Conservation (phyloP, 371 early-diverging fungal genomes). For the Mucor circinelloides region DNA sequence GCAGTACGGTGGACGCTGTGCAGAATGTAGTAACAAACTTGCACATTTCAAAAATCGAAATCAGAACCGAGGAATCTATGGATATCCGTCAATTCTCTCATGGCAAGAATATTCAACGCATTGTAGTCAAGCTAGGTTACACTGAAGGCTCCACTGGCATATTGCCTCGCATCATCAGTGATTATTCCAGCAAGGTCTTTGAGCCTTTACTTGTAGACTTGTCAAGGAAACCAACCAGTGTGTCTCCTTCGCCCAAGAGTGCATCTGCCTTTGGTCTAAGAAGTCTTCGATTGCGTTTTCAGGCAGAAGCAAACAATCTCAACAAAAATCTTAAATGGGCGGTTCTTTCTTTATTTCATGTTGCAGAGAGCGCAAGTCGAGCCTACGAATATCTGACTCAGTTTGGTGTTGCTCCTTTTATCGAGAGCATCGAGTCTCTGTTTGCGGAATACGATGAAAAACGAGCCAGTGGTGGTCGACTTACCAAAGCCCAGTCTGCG, state of each 20-base stretch:
- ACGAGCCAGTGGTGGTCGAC: neutral
- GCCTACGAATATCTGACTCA: constrained; percentile 58
- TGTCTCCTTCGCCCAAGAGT: constrained; percentile 40
- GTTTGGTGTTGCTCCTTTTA: constrained; percentile 68
- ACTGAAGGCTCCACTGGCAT: constrained; percentile 55
- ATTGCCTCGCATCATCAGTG: constrained; percentile 28
- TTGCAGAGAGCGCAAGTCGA: constrained; percentile 46
- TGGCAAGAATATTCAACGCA: constrained; percentile 64
- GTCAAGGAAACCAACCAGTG: constrained; percentile 41
- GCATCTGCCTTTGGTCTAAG: constrained; percentile 52
- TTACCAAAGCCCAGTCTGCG: neutral
- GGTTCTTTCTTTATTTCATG: constrained; percentile 44
- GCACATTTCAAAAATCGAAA: constrained; percentile 76
- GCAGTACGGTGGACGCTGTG: constrained; percentile 72
- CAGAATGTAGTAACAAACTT: constrained; percentile 79
- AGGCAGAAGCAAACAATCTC: constrained; percentile 28
- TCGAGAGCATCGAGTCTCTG: constrained; percentile 41
- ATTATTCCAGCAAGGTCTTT: constrained; percentile 46
- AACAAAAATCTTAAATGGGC: constrained; percentile 23
- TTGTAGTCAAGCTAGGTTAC: constrained; percentile 66
- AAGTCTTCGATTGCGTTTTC: constrained; percentile 44
- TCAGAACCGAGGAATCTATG: constrained; percentile 89
- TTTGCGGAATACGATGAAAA: constrained; percentile 21
- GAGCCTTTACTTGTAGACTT: constrained; percentile 52
- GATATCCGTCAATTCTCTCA: constrained; percentile 81